Conservation (phyloP, 139 green algal genomes). For the Nannochloris sp. region DNA sequence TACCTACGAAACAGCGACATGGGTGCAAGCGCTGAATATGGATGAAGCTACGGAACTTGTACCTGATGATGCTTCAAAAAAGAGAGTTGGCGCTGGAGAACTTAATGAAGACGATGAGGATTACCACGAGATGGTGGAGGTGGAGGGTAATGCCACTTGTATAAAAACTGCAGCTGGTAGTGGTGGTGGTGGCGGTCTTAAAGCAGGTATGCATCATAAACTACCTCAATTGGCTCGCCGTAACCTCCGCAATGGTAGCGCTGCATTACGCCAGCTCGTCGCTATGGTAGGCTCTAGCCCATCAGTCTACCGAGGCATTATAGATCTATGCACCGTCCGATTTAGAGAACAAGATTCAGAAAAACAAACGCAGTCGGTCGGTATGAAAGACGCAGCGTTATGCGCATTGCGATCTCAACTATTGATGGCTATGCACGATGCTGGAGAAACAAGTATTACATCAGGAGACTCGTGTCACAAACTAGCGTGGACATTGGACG, state of each 20-base stretch:
- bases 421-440: conserved; percentile 77
- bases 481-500: conserved; percentile 67
- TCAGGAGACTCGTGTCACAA: conserved; percentile 41
- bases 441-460: conserved; percentile 25
- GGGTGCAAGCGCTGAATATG: conserved; percentile 58
- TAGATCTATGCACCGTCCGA: conserved; percentile 44
- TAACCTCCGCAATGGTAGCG: conserved; percentile 42
- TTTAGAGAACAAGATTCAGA: conserved; percentile 35
- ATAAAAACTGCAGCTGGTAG: neutral
- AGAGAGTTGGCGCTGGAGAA: too few relatives aligned
- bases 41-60: conserved; percentile 39
- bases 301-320: conserved; percentile 56
- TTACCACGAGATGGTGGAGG: too few relatives aligned
- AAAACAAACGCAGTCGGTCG: conserved; percentile 41
- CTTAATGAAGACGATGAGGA: too few relatives aligned
- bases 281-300: conserved; percentile 31
- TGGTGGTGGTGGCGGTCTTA: neutral
- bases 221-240: conserved; percentile 22
- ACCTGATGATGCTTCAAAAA: neutral
- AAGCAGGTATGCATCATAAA: neutral
- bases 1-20: conserved; percentile 56
- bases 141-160: too few relatives aligned
- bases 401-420: conserved; percentile 62
- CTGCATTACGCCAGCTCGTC: conserved; percentile 32
- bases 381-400: conserved; percentile 46